phyloP scores from a whole-genome alignment of 768 basidiomycete genomes.

The Filobasidium wieringae region DNA sequence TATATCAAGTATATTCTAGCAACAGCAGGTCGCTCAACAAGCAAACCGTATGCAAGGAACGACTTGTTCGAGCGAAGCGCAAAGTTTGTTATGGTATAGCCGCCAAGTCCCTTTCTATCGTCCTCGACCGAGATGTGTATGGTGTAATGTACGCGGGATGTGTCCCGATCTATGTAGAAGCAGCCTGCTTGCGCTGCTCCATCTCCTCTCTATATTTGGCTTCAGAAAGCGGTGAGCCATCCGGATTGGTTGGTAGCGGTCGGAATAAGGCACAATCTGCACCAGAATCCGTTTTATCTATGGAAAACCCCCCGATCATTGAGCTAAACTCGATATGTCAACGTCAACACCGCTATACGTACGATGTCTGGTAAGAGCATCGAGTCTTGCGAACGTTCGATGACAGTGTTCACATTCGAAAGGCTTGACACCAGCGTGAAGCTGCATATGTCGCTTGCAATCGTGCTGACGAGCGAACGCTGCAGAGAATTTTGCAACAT shows the following conservation, averaged over 20 bases:
- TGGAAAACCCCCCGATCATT: background rate
- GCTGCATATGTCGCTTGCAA: constrained; percentile 88
- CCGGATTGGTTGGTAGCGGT: constrained; percentile 38
- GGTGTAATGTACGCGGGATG: too few relatives aligned
- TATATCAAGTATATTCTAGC: too few relatives aligned
- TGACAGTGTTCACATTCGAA: constrained; percentile 86
- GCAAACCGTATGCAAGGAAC: background rate
- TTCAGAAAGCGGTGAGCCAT: constrained; percentile 35
- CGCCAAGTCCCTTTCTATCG: too few relatives aligned
- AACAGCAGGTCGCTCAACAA: too few relatives aligned
- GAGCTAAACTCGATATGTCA: background rate
- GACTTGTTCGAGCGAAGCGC: background rate
- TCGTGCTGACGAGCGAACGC: constrained; percentile 91
- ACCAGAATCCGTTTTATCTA: constrained; percentile 69
- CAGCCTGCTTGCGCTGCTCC: constrained; percentile 12
- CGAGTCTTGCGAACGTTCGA: constrained; percentile 88
- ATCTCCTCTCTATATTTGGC: constrained; percentile 34
- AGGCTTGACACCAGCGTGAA: constrained; percentile 84
- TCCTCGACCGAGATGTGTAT: too few relatives aligned
- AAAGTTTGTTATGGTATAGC: too few relatives aligned
- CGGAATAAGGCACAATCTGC: constrained; percentile 55
- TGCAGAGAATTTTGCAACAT: constrained; percentile 1
- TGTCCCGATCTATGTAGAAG: too few relatives aligned
- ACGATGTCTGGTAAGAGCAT: constrained; percentile 88
- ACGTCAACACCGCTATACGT: constrained; percentile 39